Evolutionary conservation across 2,329 filamentous ascomycete species (phyloP).

Genomic region (Diplodia mutila): DNA sequence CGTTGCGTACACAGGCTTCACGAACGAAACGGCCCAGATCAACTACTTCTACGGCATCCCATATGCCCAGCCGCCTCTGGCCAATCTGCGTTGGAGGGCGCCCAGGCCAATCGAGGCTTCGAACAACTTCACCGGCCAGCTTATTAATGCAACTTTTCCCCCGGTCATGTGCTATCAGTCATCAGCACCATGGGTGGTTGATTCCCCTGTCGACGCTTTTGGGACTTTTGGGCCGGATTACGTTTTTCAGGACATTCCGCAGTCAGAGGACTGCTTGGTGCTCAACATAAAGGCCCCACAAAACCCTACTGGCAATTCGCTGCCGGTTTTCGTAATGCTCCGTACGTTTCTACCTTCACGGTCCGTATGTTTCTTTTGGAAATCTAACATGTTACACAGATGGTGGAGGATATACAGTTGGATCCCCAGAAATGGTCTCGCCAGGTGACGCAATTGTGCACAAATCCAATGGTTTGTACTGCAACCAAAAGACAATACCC

Average conservation of each 20-base stretch:
- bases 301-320: constrained; percentile 33
- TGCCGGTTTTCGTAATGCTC: constrained; percentile 42
- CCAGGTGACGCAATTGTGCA: constrained; percentile 18
- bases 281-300: constrained; percentile 46
- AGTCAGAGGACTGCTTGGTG: constrained; percentile 47
- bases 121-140: constrained; percentile 29
- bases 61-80: constrained; percentile 37
- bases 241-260: not conserved
- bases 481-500: too few relatives aligned
- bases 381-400: not conserved
- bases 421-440: constrained; percentile 1
- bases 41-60: constrained; percentile 33
- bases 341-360: constrained; percentile 26
- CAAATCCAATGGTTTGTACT: constrained; percentile 12
- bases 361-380: not conserved
- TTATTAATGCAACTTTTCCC: constrained; percentile 34
- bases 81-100: constrained; percentile 38
- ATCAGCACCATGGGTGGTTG: constrained; percentile 21
- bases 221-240: not conserved
- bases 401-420: constrained; percentile 14
- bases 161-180: constrained; percentile 37
- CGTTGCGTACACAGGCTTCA: constrained; percentile 28
- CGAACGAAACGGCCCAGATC: constrained; percentile 28
- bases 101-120: constrained; percentile 35
- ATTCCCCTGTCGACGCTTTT: not conserved